Base-by-base conservation (phyloP, 2,329 filamentous ascomycete genomes). In the Penicillium sp. region DNA sequence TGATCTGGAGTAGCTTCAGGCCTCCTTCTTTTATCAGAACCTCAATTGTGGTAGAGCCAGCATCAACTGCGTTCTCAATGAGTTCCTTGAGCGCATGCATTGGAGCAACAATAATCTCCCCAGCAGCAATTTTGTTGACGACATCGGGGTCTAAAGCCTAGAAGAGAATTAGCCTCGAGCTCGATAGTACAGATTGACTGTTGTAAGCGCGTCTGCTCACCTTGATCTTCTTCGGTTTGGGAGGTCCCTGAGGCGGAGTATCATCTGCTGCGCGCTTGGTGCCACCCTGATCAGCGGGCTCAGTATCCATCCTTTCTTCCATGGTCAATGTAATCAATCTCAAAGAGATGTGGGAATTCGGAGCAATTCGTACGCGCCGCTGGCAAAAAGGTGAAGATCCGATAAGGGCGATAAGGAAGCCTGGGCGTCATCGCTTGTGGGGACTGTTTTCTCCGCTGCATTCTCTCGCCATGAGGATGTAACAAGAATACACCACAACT, bases 41-140 rank as follows among this genome's bases (percentile, higher is more conserved):
- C 69, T 99, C 94, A 43, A 99, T 78, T 2, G 88, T 86, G 0
- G 94, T 97, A 3, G 94, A 90, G 5, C 94, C 93, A n/a, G 95
- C 94, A 75, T 99, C 95, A 14, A 99, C 92, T 4, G 94, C 89
- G 67, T 99, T 99, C 72, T 99, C 94, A 11, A 99, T 92, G 47
- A 99, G 79, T 72, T 99, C 94, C 75, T 99, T 99, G 54, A 99
- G 76, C 3, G 95, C 94, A 73, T 99, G 91, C 27, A 97, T 92
- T 0, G 94, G 95, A 2, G 94, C 93, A 46, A 99, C 92, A 57
- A 99, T 99, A 66, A 99, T 99, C 74, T 99, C 94, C 18, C 94
- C 94, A 0, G 94, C 94, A 1, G 94, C 94, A 63, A 99, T 99
- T 74, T 97, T 99, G 80, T 97, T 99, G 62, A 99, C 90, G 21